A percentile compares a stretch with the other conserved stretches of the same genome.
Evolutionary conservation across 2,329 filamentous ascomycete genomes (phyloP).

Genomic region (Botryotinia calthae): DNA sequence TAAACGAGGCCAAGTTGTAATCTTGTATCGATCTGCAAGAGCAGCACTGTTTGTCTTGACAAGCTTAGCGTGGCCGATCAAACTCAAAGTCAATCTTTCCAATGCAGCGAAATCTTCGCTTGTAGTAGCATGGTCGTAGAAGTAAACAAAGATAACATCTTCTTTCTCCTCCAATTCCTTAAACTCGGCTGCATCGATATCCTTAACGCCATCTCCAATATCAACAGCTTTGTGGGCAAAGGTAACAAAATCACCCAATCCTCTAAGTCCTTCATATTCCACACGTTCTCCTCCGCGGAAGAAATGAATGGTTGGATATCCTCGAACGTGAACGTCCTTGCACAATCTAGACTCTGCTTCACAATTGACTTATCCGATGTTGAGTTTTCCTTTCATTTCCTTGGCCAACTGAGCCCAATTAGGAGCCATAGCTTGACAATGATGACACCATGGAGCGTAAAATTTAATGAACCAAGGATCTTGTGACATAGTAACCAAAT

Average conservation of each 20-base stretch:
- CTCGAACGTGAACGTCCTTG: conserved; percentile 78
- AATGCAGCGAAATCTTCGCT: conserved; percentile 87
- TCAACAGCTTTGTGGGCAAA: conserved; percentile 87
- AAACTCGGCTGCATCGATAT: conserved; percentile 75
- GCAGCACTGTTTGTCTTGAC: conserved; percentile 83
- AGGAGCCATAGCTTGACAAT: conserved; percentile 90
- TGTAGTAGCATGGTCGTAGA: conserved; percentile 94
- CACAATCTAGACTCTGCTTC: conserved; percentile 83
- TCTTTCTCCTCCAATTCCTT: conserved; percentile 85
- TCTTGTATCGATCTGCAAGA: conserved; percentile 82
- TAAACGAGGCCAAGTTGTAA: conserved; percentile 93
- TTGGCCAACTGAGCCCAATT: conserved; percentile 88
- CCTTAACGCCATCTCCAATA: conserved; percentile 69
- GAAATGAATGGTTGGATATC: conserved; percentile 88
- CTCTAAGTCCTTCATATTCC: conserved; percentile 89
- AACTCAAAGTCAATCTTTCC: conserved; percentile 78
- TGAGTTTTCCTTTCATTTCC: conserved; percentile 85
- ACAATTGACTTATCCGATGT: conserved; percentile 95
- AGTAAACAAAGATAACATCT: conserved; percentile 95
- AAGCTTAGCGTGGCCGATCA: conserved; percentile 88
- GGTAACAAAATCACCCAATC: conserved; percentile 82
- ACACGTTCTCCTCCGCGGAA: conserved; percentile 89
- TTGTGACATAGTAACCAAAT: conserved; percentile 77
- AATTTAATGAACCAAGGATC: conserved; percentile 99
- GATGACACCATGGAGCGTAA: conserved; percentile 94